Percentiles rank a stretch among this genome's conserved stretches.
phyloP scores from a whole-genome alignment of 805 yeast species.

The Priceomyces castillae region DNA sequence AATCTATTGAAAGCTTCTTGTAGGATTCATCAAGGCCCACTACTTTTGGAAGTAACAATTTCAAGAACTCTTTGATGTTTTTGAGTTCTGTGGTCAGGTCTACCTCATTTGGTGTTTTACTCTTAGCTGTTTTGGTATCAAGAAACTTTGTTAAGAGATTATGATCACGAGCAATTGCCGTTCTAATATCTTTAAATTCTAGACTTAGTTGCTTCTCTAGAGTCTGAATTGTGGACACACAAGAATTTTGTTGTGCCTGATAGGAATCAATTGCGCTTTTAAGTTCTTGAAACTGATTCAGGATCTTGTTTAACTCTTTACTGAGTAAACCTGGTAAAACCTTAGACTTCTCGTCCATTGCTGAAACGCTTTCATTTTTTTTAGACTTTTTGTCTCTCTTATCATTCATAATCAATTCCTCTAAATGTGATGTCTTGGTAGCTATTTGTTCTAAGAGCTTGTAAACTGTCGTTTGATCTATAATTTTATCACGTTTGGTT shows the following conservation, averaged over 20 bases:
- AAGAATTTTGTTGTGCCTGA: neutral
- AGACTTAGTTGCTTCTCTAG: neutral
- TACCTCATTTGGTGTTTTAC: neutral
- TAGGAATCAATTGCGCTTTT: neutral
- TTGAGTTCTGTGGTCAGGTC: neutral
- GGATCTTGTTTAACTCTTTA: neutral
- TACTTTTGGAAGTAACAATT: slow-evolving; percentile 15
- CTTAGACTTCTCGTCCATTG: neutral
- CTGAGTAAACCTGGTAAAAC: neutral
- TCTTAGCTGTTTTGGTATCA: neutral
- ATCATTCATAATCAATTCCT: neutral
- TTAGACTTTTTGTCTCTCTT: neutral
- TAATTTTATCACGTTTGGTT: neutral
- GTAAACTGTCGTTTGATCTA: neutral
- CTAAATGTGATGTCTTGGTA: neutral
- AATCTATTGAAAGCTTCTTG: slow-evolving; percentile 3
- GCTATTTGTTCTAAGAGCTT: slow-evolving; percentile 1
- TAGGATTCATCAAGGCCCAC: slow-evolving; percentile 9
- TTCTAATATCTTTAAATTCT: neutral
- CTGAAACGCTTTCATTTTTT: neutral
- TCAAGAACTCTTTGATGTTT: slow-evolving; percentile 15
- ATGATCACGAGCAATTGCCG: neutral
- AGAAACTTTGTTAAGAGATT: neutral
- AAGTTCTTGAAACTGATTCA: neutral
- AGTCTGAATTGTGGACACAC: neutral